A percentile compares a stretch with the other conserved stretches of the same genome.
These are phyloP conservation scores for Ascochyta rabiei DNA, from an alignment of 2,329 filamentous ascomycete genomes.

Conservation along the genomic window DNA sequence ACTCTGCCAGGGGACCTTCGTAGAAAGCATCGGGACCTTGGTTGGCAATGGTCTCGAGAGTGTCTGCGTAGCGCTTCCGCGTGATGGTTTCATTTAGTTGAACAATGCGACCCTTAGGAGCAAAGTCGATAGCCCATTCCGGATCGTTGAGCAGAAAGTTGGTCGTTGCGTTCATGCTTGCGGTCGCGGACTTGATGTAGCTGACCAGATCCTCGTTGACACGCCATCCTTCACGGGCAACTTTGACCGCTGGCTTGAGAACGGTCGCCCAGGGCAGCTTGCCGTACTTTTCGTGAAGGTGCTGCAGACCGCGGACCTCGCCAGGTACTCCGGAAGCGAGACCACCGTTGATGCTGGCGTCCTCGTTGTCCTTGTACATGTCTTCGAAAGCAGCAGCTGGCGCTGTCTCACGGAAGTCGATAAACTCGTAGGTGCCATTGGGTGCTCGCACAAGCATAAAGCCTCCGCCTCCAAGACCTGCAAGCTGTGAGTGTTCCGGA, in stretches of 20 bases:
- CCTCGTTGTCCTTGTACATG: conserved; percentile 79
- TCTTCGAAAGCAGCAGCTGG: conserved; percentile 80
- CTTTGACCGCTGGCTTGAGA: conserved; percentile 72
- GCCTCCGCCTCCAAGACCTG: conserved; percentile 85
- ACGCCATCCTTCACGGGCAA: conserved; percentile 65
- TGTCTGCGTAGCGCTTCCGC: conserved; percentile 78
- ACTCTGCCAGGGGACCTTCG: conserved; percentile 71
- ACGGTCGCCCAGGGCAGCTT: conserved; percentile 63
- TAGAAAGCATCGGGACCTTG: conserved; percentile 78
- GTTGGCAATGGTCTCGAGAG: conserved; percentile 77
- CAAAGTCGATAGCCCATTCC: conserved; percentile 86
- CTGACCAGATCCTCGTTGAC: conserved; percentile 75
- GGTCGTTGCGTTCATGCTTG: conserved; percentile 37
- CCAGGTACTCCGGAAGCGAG: conserved; percentile 72
- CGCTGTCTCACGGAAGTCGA: conserved; percentile 90
- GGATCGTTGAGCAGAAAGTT: conserved; percentile 78
- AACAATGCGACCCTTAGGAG: conserved; percentile 76
- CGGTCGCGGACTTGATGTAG: conserved; percentile 67
- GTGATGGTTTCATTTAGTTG: conserved; percentile 78
- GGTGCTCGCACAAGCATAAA: conserved; percentile 81
- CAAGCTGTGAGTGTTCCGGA: background rate
- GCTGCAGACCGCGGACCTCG: conserved; percentile 78
- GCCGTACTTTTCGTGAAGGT: conserved; percentile 76
- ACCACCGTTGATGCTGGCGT: conserved; percentile 72
- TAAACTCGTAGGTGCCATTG: conserved; percentile 78